Evolutionary conservation across 495 filamentous ascomycete species (phyloP).

Genomic region (Hypoxylon cercidicola): DNA sequence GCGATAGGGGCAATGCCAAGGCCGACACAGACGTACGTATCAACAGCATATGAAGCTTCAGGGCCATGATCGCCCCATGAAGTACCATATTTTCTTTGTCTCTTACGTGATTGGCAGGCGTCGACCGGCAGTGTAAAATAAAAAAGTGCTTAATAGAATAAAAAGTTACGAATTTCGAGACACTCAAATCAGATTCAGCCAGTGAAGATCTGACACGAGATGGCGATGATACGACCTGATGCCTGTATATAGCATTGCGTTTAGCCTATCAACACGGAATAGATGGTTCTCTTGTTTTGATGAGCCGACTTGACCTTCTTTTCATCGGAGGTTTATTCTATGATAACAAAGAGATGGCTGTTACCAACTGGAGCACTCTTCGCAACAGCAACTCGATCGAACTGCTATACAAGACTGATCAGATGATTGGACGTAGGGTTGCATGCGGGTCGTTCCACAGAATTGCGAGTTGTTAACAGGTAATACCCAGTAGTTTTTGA

Average conservation of each 20-base stretch:
- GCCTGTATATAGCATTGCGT: neutral
- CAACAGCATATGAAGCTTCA: slow-evolving; percentile 25
- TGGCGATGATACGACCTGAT: neutral
- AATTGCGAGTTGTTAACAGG: slow-evolving; percentile 10
- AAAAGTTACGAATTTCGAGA: slow-evolving; percentile 21
- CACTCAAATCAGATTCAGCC: neutral
- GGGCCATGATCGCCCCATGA: slow-evolving; percentile 16
- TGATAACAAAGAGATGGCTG: slow-evolving; percentile 17
- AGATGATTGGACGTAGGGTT: slow-evolving; percentile 28
- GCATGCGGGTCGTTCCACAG: slow-evolving; percentile 21
- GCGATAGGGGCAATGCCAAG: slow-evolving; percentile 13
- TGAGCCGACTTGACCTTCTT: neutral
- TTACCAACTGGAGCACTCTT: neutral
- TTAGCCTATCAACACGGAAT: neutral
- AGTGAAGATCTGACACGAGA: neutral
- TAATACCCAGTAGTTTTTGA: neutral
- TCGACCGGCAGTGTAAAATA: slow-evolving; percentile 38
- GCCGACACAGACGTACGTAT: slow-evolving; percentile 29
- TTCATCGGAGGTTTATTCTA: slow-evolving; percentile 10
- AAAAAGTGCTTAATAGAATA: slow-evolving; percentile 30
- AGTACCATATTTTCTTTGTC: slow-evolving; percentile 16
- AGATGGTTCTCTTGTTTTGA: neutral
- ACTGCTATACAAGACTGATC: slow-evolving; percentile 1
- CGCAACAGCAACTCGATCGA: slow-evolving; percentile 6
- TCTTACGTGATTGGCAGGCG: slow-evolving; percentile 33